Conservation (phyloP, 257 asterid species). For the Schizonepeta tenuifolia region DNA sequence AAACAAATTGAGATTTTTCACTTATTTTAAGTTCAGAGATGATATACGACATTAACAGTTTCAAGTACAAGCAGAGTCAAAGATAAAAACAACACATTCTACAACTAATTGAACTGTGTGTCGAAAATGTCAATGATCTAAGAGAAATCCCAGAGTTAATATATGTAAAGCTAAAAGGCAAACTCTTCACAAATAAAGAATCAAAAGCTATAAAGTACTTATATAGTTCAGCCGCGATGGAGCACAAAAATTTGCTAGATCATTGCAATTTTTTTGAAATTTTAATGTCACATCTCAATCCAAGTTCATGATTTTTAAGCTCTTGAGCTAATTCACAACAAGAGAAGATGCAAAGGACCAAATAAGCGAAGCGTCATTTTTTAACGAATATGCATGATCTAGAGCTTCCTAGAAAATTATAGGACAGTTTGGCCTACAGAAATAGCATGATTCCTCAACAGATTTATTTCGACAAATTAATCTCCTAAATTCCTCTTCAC, state of each 20-base stretch:
- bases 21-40: not conserved
- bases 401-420: too few species aligned
- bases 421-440: constrained; percentile 21
- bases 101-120: not conserved
- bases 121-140: not conserved
- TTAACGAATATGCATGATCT: constrained; percentile 22
- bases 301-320: not conserved
- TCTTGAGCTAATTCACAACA: not conserved
- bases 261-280: too few species aligned
- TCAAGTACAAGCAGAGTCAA: not conserved
- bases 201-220: too few species aligned
- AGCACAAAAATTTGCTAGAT: too few species aligned
- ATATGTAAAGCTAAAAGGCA: not conserved
- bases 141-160: not conserved
- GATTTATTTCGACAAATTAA: not conserved
- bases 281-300: not conserved
- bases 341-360: not conserved
- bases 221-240: too few species aligned
- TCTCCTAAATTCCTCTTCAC: not conserved
- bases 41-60: not conserved
- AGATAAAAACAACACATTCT: too few species aligned
- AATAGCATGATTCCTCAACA: not conserved
- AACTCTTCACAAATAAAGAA: too few species aligned
- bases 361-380: constrained; percentile 16
- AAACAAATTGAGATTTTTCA: not conserved